These are phyloP conservation scores for Kregervanrija fluxuum DNA, from an alignment of 805 yeast species.

Conservation along the genomic window DNA sequence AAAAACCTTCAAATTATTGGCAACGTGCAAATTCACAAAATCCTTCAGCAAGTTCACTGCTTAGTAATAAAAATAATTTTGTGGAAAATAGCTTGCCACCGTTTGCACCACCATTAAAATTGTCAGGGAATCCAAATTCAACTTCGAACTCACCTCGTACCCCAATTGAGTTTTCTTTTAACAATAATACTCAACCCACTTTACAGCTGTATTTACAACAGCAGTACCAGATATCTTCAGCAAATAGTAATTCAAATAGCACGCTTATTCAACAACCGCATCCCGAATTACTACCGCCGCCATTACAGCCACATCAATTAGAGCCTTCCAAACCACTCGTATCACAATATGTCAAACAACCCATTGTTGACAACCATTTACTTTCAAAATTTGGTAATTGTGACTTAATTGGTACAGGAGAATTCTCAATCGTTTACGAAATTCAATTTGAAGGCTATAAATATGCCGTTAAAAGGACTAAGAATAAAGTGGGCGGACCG, in stretches of 20 bases:
- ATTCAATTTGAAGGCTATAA: conserved; percentile 60
- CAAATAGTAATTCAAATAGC: not conserved
- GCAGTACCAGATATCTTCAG: conserved; percentile 15
- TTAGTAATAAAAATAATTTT: not conserved
- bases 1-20: conserved; percentile 15
- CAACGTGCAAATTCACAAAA: conserved; percentile 16
- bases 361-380: conserved; percentile 34
- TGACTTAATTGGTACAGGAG: conserved; percentile 71
- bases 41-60: conserved; percentile 7
- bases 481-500: conserved; percentile 51
- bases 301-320: no score
- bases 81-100: conserved; percentile 9
- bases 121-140: conserved; percentile 4
- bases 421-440: conserved; percentile 82
- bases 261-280: not conserved
- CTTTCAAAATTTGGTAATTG: conserved; percentile 57
- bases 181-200: conserved; percentile 1
- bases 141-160: conserved; percentile 11
- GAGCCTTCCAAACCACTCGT: no score
- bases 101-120: conserved; percentile 11
- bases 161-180: conserved; percentile 9
- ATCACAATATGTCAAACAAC: not conserved
- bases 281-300: no score
- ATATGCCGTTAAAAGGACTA: conserved; percentile 86
- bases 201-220: not conserved